Percentiles rank a stretch among this genome's conserved stretches.
Evolutionary conservation across 2,329 filamentous ascomycete genomes (phyloP).

Genomic region (Sporothrix sp.): DNA sequence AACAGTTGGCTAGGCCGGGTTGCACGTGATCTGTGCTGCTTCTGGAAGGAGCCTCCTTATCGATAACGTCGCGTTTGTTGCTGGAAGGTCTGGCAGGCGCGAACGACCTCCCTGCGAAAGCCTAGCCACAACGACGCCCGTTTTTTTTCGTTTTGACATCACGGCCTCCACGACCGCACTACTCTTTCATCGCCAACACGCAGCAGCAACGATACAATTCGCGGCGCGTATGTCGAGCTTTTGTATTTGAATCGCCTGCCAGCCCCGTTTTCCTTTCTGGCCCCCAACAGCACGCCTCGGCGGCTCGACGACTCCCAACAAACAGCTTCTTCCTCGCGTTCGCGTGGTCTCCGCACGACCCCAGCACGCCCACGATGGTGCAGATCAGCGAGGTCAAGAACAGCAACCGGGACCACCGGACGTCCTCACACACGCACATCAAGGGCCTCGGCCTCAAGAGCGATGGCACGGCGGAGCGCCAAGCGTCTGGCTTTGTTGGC

Average conservation of each 20-base stretch:
- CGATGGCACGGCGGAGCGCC: slow-evolving; percentile 76
- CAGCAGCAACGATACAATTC: neutral
- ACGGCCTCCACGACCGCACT: neutral
- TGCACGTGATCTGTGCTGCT: slow-evolving; percentile 6
- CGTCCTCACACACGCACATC: slow-evolving; percentile 95
- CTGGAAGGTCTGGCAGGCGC: slow-evolving; percentile 15
- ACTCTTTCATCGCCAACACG: neutral
- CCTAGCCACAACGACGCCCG: neutral
- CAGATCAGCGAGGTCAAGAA: slow-evolving; percentile 92
- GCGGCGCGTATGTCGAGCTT: neutral
- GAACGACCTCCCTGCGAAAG: slow-evolving; percentile 7
- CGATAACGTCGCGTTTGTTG: slow-evolving; percentile 15
- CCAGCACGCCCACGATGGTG: slow-evolving; percentile 53
- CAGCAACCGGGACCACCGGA: slow-evolving; percentile 90
- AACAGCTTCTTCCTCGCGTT: neutral
- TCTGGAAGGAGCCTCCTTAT: slow-evolving; percentile 10
- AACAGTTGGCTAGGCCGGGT: too few species aligned
- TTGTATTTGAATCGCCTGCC: neutral
- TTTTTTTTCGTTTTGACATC: slow-evolving; percentile 4
- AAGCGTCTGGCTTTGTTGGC: slow-evolving; percentile 78
- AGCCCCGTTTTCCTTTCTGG: neutral
- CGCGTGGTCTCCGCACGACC: neutral
- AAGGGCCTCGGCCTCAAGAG: slow-evolving; percentile 79
- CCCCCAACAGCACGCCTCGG: neutral
- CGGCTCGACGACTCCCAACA: neutral